Conservation (phyloP, 2,329 filamentous ascomycete species). For the Ascochyta lentis region DNA sequence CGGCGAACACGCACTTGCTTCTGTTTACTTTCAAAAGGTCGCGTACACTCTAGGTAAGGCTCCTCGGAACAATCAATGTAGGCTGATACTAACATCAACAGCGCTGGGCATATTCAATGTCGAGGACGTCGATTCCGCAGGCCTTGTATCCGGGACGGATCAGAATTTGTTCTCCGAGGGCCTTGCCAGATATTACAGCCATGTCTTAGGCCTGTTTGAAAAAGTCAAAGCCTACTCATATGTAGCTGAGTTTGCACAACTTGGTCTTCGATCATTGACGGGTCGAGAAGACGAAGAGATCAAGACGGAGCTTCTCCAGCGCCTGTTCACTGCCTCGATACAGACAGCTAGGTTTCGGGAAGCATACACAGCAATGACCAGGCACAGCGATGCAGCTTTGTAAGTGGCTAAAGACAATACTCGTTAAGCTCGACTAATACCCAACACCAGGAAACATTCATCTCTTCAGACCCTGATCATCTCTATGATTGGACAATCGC, state of each 20-base stretch:
- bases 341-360: constrained; percentile 80
- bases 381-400: constrained; percentile 74
- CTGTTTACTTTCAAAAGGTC: constrained; percentile 79
- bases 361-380: constrained; percentile 79
- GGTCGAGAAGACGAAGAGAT: constrained; percentile 40
- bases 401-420: constrained; percentile 32
- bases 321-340: constrained; percentile 82
- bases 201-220: constrained; percentile 84
- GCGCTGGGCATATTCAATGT: constrained; percentile 46
- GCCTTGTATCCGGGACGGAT: constrained; percentile 76
- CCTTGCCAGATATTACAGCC: constrained; percentile 82
- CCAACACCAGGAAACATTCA: constrained; percentile 62
- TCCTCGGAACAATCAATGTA: neutral
- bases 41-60: constrained; percentile 79
- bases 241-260: constrained; percentile 81
- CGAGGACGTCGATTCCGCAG: constrained; percentile 52
- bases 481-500: constrained; percentile 45
- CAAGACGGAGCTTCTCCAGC: constrained; percentile 68
- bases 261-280: constrained; percentile 62
- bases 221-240: constrained; percentile 76
- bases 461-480: constrained; percentile 71
- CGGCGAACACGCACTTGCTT: constrained; percentile 75
- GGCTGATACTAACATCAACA: constrained; percentile 30
- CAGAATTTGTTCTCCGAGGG: constrained; percentile 73
- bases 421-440: constrained; percentile 20